These are phyloP conservation scores for Yamadazyma epiphylla DNA, from an alignment of 1,139 yeast genomes.

Conservation along the genomic window DNA sequence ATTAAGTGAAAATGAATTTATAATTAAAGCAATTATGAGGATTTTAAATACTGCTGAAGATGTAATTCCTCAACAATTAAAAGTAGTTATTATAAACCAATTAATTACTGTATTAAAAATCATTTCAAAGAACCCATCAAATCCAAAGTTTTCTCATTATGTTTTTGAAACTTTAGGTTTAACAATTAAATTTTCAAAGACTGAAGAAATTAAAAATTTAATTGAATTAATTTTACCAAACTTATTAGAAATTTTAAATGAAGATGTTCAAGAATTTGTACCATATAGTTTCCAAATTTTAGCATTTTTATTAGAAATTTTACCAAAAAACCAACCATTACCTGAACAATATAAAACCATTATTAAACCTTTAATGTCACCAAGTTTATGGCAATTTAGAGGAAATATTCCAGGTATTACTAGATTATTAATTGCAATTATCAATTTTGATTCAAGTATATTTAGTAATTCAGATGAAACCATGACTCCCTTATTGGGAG, in stretches of 20 bases:
- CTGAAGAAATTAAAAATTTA: conserved; percentile 34
- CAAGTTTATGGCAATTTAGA: conserved; percentile 85
- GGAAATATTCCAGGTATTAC: conserved; percentile 95
- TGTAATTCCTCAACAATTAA: conserved; percentile 35
- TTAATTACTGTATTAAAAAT: conserved; percentile 64
- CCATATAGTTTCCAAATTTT: conserved; percentile 90
- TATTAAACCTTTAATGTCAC: conserved; percentile 79
- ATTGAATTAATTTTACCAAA: conserved; percentile 64
- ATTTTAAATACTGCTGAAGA: conserved; percentile 75
- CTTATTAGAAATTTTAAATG: conserved; percentile 62
- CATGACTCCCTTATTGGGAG: conserved; percentile 83
- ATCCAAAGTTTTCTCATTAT: conserved; percentile 89
- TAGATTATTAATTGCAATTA: conserved; percentile 68
- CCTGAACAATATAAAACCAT: conserved; percentile 66
- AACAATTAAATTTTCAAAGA: conserved; percentile 48
- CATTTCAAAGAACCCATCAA: conserved; percentile 87
- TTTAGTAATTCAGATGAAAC: conserved; percentile 41
- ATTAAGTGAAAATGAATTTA: conserved; percentile 89
- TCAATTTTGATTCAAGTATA: conserved; percentile 55
- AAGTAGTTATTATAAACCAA: conserved; percentile 55
- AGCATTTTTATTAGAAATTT: conserved; percentile 68
- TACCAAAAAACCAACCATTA: conserved; percentile 40
- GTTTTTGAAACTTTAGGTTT: conserved; percentile 86
- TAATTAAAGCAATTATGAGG: conserved; percentile 87
- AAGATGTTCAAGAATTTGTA: conserved; percentile 89